Conservation (phyloP, 352 stramenopile genomes). For the Phytophthora syringae region DNA sequence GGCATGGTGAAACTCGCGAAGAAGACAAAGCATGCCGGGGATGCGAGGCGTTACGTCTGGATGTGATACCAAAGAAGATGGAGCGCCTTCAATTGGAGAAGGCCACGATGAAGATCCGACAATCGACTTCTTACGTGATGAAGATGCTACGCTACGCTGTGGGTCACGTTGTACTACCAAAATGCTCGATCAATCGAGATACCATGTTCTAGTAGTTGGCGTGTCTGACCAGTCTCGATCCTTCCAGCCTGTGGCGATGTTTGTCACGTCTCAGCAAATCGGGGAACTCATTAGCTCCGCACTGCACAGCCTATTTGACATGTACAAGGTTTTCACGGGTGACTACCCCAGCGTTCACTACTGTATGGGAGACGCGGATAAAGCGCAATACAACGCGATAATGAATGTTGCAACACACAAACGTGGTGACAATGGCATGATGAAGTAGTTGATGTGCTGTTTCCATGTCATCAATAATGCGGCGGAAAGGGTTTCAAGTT, state of each 20-base stretch:
- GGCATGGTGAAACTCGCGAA: neutral
- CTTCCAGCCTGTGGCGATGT: conserved; percentile 1
- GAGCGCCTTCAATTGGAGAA: neutral
- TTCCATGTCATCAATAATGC: conserved; percentile 15
- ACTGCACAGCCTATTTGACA: neutral
- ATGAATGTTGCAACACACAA: neutral
- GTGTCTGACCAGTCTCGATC: conserved; percentile 5
- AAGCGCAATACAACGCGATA: conserved; percentile 6
- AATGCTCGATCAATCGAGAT: conserved; percentile 5
- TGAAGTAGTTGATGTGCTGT: conserved; percentile 6
- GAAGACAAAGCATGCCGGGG: neutral
- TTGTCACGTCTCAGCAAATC: neutral
- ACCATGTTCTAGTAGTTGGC: neutral
- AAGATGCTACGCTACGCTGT: neutral
- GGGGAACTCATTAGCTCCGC: neutral
- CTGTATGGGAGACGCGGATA: conserved; percentile 1
- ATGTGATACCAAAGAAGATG: neutral
- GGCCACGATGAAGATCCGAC: conserved; percentile 1
- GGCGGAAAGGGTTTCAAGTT: neutral
- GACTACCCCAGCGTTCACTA: neutral
- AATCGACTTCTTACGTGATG: conserved; percentile 4
- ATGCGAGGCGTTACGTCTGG: neutral
- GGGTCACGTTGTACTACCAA: conserved; percentile 6
- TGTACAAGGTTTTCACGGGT: neutral
- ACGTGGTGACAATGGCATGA: neutral